These are phyloP conservation scores for Dactylellina parvicollis DNA, from an alignment of 2,329 filamentous ascomycete genomes.

Conservation along the genomic window DNA sequence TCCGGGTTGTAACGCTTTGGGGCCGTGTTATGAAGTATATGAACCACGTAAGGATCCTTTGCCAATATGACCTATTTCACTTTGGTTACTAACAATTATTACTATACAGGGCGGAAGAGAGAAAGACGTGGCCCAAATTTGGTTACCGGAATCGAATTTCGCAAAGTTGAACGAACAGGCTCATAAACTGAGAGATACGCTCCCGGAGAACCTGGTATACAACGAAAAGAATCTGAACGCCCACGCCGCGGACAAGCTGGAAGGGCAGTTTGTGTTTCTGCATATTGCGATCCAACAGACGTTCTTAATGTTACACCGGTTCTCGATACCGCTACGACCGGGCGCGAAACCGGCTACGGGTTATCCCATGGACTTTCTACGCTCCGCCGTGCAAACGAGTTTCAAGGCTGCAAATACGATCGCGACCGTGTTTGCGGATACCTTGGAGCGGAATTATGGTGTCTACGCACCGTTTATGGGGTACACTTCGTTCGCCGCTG, in stretches of 20 bases:
- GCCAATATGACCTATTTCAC: background rate
- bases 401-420: slow-evolving; percentile 87
- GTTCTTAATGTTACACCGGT: slow-evolving; percentile 87
- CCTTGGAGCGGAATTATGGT: slow-evolving; percentile 73
- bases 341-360: slow-evolving; percentile 65
- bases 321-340: slow-evolving; percentile 77
- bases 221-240: slow-evolving; percentile 82
- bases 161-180: slow-evolving; percentile 75
- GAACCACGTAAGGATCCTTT: slow-evolving; percentile 69
- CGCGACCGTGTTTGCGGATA: slow-evolving; percentile 82
- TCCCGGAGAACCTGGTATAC: slow-evolving; percentile 79
- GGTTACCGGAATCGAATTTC: slow-evolving; percentile 83
- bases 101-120: slow-evolving; percentile 74
- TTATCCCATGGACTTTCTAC: slow-evolving; percentile 79
- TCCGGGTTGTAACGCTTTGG: slow-evolving; percentile 86
- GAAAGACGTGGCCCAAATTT: slow-evolving; percentile 78
- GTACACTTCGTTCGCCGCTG: slow-evolving; percentile 92
- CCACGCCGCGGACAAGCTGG: slow-evolving; percentile 83
- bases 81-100: background rate
- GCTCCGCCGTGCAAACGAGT: slow-evolving; percentile 77
- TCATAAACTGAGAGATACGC: slow-evolving; percentile 73
- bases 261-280: slow-evolving; percentile 90
- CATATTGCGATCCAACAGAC: slow-evolving; percentile 92
- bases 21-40: slow-evolving; percentile 88
- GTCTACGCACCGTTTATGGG: slow-evolving; percentile 92